Evolutionary conservation across 352 stramenopile species (phyloP), one percentile per base, ranked within the genome.

Genomic region (Saprolegnia parasitica): DNA sequence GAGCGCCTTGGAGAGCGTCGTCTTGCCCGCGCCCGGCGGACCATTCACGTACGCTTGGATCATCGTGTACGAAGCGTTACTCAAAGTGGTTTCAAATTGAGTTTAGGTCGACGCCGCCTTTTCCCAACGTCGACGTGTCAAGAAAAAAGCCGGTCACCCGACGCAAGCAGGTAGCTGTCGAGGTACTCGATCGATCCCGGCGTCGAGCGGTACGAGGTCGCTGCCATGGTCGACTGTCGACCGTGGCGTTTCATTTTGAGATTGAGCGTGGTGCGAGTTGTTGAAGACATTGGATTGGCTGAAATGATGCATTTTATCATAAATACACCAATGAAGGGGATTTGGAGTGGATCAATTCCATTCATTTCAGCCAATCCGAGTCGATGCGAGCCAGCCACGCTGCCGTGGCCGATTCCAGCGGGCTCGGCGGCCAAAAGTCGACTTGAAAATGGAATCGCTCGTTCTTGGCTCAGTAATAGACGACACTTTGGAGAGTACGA

Each of bases 1-100:
- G 6, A 93, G 66, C 13, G 83, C 60, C 58, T 87, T 86, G 60
- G 75, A 77, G 2, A 93, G 66, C 61, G 83, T 87, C 24, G 83
- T 88, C 74, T 93, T 93, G 39, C 83, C 83, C 3, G 74, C 76
- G 0, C 84, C 84, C 3, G 84, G 84, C 0, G 82, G 84, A 3
- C 81, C 84, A 67, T 82, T 90, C 40, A 92, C 74, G 24, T 90
- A 88, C 21, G 90, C 55, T 60, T 90, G 81, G 18, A 93, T 80
- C 76, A 87, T 83, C 67, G 74, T 77, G 21, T 42, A 18, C 37
- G 21, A n/a, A 37, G 6, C 16, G 24, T 29, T 21, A 45, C 29
- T 35, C 29, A 35, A 35, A 35, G 42, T 49, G 13, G 42, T 61
- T 61, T 61, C 54, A n/a, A 29, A 4, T 52, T 35, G 29, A 35